A percentile compares a stretch with the other conserved stretches of the same genome.
Conservation (phyloP, 768 basidiomycete genomes). For the Coprinopsis cinerea region DNA sequence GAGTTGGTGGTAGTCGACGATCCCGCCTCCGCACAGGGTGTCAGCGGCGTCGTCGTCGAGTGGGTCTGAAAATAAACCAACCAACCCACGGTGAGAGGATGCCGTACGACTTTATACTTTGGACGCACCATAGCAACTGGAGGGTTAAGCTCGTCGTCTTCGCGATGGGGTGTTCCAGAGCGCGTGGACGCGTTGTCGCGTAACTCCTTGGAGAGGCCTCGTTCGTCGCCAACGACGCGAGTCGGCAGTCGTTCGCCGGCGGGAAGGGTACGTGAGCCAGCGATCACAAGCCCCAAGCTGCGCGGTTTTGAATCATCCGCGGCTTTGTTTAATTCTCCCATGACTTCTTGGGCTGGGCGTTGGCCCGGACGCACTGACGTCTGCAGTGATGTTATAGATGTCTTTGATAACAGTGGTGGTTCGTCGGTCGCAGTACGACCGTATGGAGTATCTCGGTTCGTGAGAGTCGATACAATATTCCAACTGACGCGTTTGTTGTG, state of each 20-base stretch:
- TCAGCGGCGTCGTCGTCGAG: background rate
- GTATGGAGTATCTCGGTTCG: background rate
- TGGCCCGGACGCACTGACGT: background rate
- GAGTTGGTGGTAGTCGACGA: background rate
- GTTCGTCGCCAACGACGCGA: background rate
- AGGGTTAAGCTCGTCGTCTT: background rate
- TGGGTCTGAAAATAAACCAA: background rate
- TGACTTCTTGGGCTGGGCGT: background rate
- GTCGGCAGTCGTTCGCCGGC: background rate
- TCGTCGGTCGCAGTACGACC: background rate
- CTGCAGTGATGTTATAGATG: constrained; percentile 3
- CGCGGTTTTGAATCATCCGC: background rate
- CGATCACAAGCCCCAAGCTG: background rate
- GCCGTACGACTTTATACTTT: background rate
- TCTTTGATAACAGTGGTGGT: background rate
- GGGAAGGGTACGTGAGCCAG: too few relatives aligned
- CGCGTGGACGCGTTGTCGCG: constrained; percentile 2
- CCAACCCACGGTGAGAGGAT: background rate
- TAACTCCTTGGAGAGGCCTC: background rate
- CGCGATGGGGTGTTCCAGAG: background rate
- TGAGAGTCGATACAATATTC: background rate
- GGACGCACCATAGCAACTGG: background rate
- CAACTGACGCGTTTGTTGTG: constrained; percentile 2
- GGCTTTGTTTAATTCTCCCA: background rate
- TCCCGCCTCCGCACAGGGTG: background rate